Base-by-base conservation (phyloP, 1,284 basidiomycete species). In the Gomphus sp. region DNA sequence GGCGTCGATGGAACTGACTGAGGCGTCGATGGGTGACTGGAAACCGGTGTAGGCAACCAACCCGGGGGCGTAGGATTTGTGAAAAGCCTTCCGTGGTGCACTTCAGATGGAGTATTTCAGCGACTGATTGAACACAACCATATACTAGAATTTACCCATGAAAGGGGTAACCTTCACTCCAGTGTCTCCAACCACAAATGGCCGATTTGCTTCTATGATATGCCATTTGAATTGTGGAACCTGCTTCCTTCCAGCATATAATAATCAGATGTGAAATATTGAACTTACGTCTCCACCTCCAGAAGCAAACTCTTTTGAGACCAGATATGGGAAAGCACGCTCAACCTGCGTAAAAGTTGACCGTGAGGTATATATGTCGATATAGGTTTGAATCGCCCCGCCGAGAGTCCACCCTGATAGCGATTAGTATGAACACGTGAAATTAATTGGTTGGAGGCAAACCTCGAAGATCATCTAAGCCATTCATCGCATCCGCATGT, bases 401-500 rank as follows among this genome's bases (percentile, higher is more conserved):
- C 75, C 70, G 61, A 91, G 69, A 2, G 89, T 92, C 90, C 89
- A 92, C 45, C 79, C 88, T 90, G 64, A 16, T 31, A 54, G 56
- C 56, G 45, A 39, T 37, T 57, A 28, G 39, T 9, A 58, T 34
- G 4, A 51, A n/a, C 28, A 52, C 43, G 33, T 36, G 59, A 57
- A 54, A 60, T 36, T 55, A 34, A 48, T 37, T 25, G 12, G 49
- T 28, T 31, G 36, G 31, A 16, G 50, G 66, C 72, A 61, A 63
- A 86, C 87, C 85, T 76, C 89, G 75, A 39, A 92, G 73, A 68
- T 92, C 90, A 70, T 92, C 89, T 59, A 92, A 67, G 4, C 90
- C 90, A 66, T 91, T 90, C 76, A 90, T 88, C 12, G 89, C 86
- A 70, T 89, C 87, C 61, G 87, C 87, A 68, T 89, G 87, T 10